Evolutionary conservation across 2,329 filamentous ascomycete genomes (phyloP).

Genomic region (Colletotrichum chrysophilum): DNA sequence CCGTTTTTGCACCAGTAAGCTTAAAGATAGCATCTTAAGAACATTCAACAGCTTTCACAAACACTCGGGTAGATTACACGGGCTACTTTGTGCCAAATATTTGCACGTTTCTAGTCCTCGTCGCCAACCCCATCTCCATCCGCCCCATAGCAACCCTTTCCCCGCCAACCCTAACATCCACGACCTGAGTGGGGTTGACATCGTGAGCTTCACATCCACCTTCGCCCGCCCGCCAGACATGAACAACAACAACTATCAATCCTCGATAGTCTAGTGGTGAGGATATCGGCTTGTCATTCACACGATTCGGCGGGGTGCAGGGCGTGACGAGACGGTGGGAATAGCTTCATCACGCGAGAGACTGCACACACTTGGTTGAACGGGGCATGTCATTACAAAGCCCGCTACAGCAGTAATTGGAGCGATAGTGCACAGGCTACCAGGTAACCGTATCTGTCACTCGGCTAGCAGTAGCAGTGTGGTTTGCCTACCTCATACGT

Average conservation of each 20-base stretch:
- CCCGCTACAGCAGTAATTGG: too few relatives aligned
- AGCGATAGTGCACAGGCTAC: too few relatives aligned
- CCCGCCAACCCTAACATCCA: neutral
- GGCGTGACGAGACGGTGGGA: too few relatives aligned
- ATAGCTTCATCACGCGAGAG: too few relatives aligned
- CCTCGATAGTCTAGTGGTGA: neutral
- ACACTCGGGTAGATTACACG: rapidly evolving
- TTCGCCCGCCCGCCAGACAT: neutral
- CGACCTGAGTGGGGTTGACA: neutral
- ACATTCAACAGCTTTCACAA: neutral
- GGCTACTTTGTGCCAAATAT: rapidly evolving
- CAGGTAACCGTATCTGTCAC: too few relatives aligned
- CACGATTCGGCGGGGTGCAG: neutral
- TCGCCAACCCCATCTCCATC: neutral
- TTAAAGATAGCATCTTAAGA: neutral
- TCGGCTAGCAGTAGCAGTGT: too few relatives aligned
- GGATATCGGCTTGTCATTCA: neutral
- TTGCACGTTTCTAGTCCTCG: rapidly evolving
- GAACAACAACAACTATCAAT: neutral
- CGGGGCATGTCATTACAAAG: too few relatives aligned
- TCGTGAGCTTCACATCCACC: neutral
- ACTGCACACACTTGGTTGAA: too few relatives aligned
- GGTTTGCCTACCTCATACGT: too few relatives aligned
- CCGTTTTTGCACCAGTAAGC: too few relatives aligned
- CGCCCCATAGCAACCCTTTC: rapidly evolving